Conservation (phyloP, 352 stramenopile species). For the Globisporangium uncinulatum region DNA sequence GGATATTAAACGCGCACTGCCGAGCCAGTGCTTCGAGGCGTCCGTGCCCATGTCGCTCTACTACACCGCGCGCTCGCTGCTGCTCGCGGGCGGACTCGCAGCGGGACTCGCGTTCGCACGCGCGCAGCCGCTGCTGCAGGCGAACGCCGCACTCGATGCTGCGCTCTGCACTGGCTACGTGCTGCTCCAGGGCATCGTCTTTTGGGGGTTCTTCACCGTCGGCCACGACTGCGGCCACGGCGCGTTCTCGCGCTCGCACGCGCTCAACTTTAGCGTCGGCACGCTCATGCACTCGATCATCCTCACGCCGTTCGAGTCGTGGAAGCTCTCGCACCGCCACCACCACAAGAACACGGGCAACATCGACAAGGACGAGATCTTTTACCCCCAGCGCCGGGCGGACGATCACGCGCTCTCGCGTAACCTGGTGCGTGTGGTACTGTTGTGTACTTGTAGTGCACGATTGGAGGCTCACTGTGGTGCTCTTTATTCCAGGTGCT, state of each 20-base stretch:
- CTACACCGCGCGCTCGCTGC: slow-evolving; percentile 55
- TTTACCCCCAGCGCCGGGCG: slow-evolving; percentile 66
- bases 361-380: slow-evolving; percentile 81
- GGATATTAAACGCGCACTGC: slow-evolving; percentile 76
- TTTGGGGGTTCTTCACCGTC: slow-evolving; percentile 84
- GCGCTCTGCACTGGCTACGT: slow-evolving; percentile 51
- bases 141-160: slow-evolving; percentile 28
- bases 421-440: slow-evolving; percentile 24
- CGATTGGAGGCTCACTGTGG: not conserved
- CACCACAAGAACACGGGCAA: slow-evolving; percentile 88
- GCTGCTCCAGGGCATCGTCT: slow-evolving; percentile 68
- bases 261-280: slow-evolving; percentile 73
- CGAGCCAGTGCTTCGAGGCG: slow-evolving; percentile 66
- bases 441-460: not conserved
- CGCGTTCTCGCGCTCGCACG: slow-evolving; percentile 72
- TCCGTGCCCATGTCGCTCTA: slow-evolving; percentile 66
- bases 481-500: slow-evolving; percentile 8
- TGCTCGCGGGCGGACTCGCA: slow-evolving; percentile 35
- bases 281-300: slow-evolving; percentile 78
- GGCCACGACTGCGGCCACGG: slow-evolving; percentile 78
- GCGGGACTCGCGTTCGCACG: slow-evolving; percentile 38
- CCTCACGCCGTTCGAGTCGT: slow-evolving; percentile 74
- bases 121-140: slow-evolving; percentile 32
- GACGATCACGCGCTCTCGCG: slow-evolving; percentile 46
- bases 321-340: slow-evolving; percentile 77